These are phyloP conservation scores for Gracilaria gracilis DNA, from an alignment of 23 red algal species.

Conservation along the genomic window DNA sequence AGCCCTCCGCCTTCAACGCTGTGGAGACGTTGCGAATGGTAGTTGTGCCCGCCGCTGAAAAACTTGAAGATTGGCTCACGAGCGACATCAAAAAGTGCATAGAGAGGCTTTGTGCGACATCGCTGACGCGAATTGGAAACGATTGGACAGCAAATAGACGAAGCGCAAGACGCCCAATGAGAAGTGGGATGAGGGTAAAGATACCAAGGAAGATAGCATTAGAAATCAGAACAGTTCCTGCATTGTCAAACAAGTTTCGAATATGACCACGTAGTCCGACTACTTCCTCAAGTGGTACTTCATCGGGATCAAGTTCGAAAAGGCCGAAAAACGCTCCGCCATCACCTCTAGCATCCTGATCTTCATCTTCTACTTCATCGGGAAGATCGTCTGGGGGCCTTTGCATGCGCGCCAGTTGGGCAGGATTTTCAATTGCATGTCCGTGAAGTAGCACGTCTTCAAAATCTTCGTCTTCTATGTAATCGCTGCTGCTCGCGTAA, in stretches of 20 bases:
- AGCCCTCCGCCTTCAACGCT: neutral
- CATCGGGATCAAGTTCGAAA: conserved; percentile 86
- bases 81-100: neutral
- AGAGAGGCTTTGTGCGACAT: conserved; percentile 6
- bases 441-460: conserved; percentile 16
- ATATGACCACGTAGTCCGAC: conserved; percentile 83
- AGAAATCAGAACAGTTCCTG: conserved; percentile 83
- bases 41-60: neutral
- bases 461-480: conserved; percentile 37
- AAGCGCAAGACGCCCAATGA: conserved; percentile 71
- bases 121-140: conserved; percentile 12
- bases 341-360: conserved; percentile 51
- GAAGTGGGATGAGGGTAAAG: conserved; percentile 81
- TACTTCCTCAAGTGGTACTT: conserved; percentile 86
- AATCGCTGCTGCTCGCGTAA: conserved; percentile 33
- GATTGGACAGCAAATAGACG: conserved; percentile 58
- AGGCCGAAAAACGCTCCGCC: conserved; percentile 82
- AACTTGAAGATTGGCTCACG: conserved; percentile 1
- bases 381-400: neutral
- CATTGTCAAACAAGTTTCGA: conserved; percentile 89
- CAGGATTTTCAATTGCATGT: conserved; percentile 18
- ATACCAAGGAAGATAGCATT: conserved; percentile 87
- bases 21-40: neutral
- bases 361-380: conserved; percentile 60
- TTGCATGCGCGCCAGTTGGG: neutral